Conservation (phyloP, 2,329 filamentous ascomycete genomes). For the Epichloe baconii region DNA sequence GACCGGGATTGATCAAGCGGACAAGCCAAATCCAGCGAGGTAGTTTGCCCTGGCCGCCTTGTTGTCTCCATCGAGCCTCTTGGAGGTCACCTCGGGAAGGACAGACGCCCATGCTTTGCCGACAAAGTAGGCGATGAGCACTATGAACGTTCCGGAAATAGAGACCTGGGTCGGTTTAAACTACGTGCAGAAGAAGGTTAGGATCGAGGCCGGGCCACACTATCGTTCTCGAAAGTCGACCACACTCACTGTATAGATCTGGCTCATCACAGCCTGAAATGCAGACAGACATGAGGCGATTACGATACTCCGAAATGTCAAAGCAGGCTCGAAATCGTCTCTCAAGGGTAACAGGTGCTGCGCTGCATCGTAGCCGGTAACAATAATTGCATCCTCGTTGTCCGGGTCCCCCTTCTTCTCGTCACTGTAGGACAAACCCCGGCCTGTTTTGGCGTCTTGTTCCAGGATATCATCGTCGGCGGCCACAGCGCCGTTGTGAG, state of each 20-base stretch:
- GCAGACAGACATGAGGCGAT: constrained; percentile 34
- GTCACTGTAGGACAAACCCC: constrained; percentile 7
- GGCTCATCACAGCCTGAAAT: constrained; percentile 42
- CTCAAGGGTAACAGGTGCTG: constrained; percentile 34
- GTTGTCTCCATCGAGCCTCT: constrained; percentile 32
- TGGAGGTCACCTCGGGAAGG: constrained; percentile 32
- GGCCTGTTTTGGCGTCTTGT: not conserved
- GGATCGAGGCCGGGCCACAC: not conserved
- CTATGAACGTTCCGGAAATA: constrained; percentile 41
- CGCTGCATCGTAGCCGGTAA: constrained; percentile 38
- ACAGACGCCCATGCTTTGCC: constrained; percentile 25
- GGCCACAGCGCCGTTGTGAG: not conserved
- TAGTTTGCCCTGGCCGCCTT: constrained; percentile 25
- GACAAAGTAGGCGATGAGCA: constrained; percentile 42
- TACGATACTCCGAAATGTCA: constrained; percentile 41
- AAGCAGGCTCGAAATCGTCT: constrained; percentile 36
- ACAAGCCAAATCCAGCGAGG: constrained; percentile 28
- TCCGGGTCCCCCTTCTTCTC: constrained; percentile 18
- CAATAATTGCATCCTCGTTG: constrained; percentile 31
- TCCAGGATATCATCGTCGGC: not conserved
- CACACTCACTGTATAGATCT: constrained; percentile 35
- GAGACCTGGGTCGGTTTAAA: constrained; percentile 38
- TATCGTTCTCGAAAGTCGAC: no score
- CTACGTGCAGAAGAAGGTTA: constrained; percentile 14
- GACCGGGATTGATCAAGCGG: constrained; percentile 36